phyloP scores from a whole-genome alignment of 345 rosid genomes.

The Pelargonium nanum region DNA sequence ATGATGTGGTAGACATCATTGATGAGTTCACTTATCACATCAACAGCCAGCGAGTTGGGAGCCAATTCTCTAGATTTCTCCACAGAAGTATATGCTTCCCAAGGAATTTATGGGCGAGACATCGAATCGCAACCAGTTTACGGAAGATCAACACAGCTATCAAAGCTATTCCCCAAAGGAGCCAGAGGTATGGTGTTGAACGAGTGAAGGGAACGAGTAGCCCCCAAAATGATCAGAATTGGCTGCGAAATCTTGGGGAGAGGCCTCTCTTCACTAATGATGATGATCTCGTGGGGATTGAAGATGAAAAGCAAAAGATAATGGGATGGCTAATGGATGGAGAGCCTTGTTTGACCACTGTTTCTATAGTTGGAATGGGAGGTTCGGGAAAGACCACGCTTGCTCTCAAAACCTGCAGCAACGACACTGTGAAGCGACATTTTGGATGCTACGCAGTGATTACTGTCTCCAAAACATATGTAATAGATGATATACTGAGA shows the following conservation, averaged over 20 bases:
- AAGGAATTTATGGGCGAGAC: conserved; percentile 15
- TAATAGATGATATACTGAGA: neutral
- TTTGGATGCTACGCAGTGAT: conserved; percentile 15
- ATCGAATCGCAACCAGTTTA: conserved; percentile 18
- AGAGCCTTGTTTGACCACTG: neutral
- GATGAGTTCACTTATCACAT: conserved; percentile 24
- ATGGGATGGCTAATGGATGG: conserved; percentile 8
- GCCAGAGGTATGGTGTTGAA: conserved; percentile 16
- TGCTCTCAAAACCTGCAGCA: conserved; percentile 10
- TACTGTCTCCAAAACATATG: conserved; percentile 7
- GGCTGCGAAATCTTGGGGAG: conserved; percentile 16
- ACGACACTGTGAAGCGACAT: conserved; percentile 6
- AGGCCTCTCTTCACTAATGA: conserved; percentile 21
- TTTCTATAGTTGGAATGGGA: conserved; percentile 24
- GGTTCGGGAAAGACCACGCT: conserved; percentile 18
- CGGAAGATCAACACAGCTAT: conserved; percentile 15
- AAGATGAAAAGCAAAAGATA: conserved; percentile 14
- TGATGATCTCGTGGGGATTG: conserved; percentile 32
- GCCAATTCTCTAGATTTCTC: neutral
- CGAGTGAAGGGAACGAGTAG: neutral
- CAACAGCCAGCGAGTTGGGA: conserved; percentile 8
- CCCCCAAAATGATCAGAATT: neutral
- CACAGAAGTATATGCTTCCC: conserved; percentile 17
- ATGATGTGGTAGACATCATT: conserved; percentile 25
- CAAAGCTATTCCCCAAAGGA: conserved; percentile 19